A percentile compares a stretch with the other conserved stretches of the same genome.
Evolutionary conservation across 768 basidiomycete genomes (phyloP).

Genomic region (Boletus rex-veris): DNA sequence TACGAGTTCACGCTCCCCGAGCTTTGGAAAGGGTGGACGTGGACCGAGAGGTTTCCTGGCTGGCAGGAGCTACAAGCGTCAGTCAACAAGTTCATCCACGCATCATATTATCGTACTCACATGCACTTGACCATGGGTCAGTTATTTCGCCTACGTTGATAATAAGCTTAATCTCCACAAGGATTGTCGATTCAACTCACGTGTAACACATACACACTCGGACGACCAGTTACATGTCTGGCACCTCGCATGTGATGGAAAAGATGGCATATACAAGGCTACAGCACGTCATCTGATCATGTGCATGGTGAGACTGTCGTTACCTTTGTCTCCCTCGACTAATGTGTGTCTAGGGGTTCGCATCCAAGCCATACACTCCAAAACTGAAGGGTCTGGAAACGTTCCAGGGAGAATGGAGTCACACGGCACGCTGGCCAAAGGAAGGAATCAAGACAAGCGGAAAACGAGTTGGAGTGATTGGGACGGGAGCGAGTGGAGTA

Average conservation of each 20-base stretch:
- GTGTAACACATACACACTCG: slow-evolving; percentile 10
- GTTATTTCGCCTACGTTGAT: slow-evolving; percentile 16
- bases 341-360: background rate
- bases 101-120: background rate
- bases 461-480: slow-evolving; percentile 16
- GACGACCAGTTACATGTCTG: slow-evolving; percentile 7
- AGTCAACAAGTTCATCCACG: background rate
- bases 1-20: slow-evolving; percentile 11
- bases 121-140: background rate
- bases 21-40: slow-evolving; percentile 12
- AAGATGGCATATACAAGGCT: slow-evolving; percentile 10
- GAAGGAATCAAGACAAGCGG: slow-evolving; percentile 12
- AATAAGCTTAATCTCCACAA: slow-evolving; percentile 12
- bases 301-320: slow-evolving; percentile 6
- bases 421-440: slow-evolving; percentile 14
- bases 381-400: slow-evolving; percentile 4
- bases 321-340: background rate
- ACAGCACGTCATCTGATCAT: slow-evolving; percentile 9
- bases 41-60: slow-evolving; percentile 13
- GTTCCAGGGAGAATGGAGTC: slow-evolving; percentile 9
- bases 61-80: slow-evolving; percentile 11
- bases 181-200: slow-evolving; percentile 12
- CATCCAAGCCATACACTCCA: slow-evolving; percentile 12
- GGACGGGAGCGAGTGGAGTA: slow-evolving; percentile 15
- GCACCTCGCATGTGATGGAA: slow-evolving; percentile 3